Evolutionary conservation across 176 grass and related monocot genomes (phyloP), one percentile per base, ranked within the genome.

Genomic region (Zoysia pacifica): DNA sequence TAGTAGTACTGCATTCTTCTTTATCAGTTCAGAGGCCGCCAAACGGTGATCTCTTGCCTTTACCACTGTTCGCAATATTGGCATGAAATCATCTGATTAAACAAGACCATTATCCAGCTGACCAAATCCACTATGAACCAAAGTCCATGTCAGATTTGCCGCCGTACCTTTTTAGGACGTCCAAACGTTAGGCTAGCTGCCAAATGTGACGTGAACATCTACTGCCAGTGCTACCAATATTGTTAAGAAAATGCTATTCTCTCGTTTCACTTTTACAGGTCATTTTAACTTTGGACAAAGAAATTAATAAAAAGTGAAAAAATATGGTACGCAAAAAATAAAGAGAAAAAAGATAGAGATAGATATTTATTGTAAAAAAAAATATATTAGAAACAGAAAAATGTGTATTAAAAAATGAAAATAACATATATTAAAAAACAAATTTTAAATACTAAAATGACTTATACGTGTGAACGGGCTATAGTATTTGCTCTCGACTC

Each of bases 161-260:
- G 76, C 39, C 76, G 45, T 28, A 49, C 54, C 55, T 56, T n/a
- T 12, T 12, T 6, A 75, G 79, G 56, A 12, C 11, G 74, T 70
- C 54, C 81, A 63, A 80, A 84, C 56, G 53, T 71, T 76, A 76
- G 86, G 46, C 47, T 66, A 79, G 39, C 38, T 43, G 86, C 69
- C 86, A 75, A 62, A 20, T 69, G 81, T 48, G 86, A 83, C 45
- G 50, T 68, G 51, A 83, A n/a, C 45, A 11, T 77, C 38, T 10
- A 19, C 63, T 11, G n/a, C 45, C 9, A 5, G 60, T 35, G 35
- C 15, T 9, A 3, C 20, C 61, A 62, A 36, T 63, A 38, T 62
- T 76, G 11, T 36, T 28, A 28, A 28, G 28, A 28, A 28, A 28
- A 28, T 28, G 28, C 28, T 28, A 28, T 28, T 28, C 28, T 28